phyloP scores from a whole-genome alignment of 768 basidiomycete genomes.

The Rhodosporidiobolus sp. region DNA sequence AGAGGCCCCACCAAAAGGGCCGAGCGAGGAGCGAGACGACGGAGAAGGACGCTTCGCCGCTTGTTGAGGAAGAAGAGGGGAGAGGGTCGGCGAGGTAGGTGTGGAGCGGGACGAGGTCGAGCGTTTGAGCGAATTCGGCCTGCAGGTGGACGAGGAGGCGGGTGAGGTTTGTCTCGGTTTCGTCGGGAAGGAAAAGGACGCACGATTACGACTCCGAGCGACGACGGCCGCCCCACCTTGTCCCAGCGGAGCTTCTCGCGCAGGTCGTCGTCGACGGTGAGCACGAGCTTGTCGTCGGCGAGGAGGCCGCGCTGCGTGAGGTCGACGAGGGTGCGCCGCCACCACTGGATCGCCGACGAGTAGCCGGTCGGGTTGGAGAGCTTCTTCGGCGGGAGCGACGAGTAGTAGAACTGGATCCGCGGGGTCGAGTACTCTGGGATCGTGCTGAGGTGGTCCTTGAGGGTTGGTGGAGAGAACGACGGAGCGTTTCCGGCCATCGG shows the following conservation, averaged over 20 bases:
- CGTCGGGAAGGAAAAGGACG: background rate
- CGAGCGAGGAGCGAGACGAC: slow-evolving; percentile 23
- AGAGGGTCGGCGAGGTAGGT: slow-evolving; percentile 10
- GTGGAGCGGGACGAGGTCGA: slow-evolving; percentile 14
- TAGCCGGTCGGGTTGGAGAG: slow-evolving; percentile 38
- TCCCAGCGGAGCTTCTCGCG: slow-evolving; percentile 25
- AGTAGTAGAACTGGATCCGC: slow-evolving; percentile 31
- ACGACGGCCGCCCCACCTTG: slow-evolving; percentile 25
- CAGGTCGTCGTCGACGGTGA: slow-evolving; percentile 24
- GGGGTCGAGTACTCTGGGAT: slow-evolving; percentile 25
- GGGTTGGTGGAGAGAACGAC: background rate
- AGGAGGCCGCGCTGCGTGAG: slow-evolving; percentile 21
- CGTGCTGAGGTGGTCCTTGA: slow-evolving; percentile 2
- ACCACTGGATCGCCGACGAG: slow-evolving; percentile 34
- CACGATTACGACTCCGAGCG: slow-evolving; percentile 31
- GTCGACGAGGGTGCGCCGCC: slow-evolving; percentile 26
- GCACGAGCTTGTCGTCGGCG: slow-evolving; percentile 26
- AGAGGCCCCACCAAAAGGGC: slow-evolving; percentile 35
- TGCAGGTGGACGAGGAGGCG: background rate
- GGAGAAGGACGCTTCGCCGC: background rate
- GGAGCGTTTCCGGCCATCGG: background rate
- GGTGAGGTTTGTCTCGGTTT: fast-evolving
- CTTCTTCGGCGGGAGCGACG: slow-evolving; percentile 30
- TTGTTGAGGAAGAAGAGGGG: background rate
- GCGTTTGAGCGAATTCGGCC: slow-evolving; percentile 15